Base-by-base conservation (phyloP, 2,329 filamentous ascomycete genomes). In the Rasamsonia emersonii region DNA sequence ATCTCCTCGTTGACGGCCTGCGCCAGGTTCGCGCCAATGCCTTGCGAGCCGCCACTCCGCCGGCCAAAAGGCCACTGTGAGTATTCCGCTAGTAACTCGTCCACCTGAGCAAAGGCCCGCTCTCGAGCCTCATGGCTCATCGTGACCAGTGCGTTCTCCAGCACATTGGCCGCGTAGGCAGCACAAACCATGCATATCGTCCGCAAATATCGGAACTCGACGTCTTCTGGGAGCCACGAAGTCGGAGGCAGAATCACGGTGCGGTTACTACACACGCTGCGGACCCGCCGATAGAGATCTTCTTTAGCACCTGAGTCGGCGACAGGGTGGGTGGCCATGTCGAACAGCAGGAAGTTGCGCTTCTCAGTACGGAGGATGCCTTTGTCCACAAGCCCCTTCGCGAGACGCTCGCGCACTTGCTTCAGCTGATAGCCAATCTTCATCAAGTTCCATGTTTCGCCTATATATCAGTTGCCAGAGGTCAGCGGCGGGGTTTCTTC, bases 391-490 rank as follows among this genome's bases (percentile, higher is more conserved):
- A 98, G 77, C 19, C 91, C 91, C 65, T 98, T 98, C 53, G 88
- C 89, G 36, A 98, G 75, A 36, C 91, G 84, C 68, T 98, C 91
- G 56, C 91, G 86, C 37, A 98, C 91, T 72, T 98, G 91, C 69
- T 98, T 98, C 49, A 98, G 75, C 69, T 98, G 91, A 64, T 98
- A 98, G 58, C 91, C 91, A 51, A 98, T 98, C 71, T 98, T 98
- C 91, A 98, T 96, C 44, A 98, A 69, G 59, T 98, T 98, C 91
- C 91, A 98, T 34, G 91, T 98, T 65, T 98, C 91, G 58, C 91
- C 89, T 96, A 54, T 37, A 32, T 21, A 42, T 52, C 44, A 28
- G 25, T 21, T 38, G 37, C 35, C 27, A n/a, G 38, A 41, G 18
- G 33, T 34, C 33, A 35, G 13, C 15, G 16, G 31, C 21, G 31